phyloP scores from a whole-genome alignment of 2,329 filamentous ascomycete species.

The Lachnellula suecica region DNA sequence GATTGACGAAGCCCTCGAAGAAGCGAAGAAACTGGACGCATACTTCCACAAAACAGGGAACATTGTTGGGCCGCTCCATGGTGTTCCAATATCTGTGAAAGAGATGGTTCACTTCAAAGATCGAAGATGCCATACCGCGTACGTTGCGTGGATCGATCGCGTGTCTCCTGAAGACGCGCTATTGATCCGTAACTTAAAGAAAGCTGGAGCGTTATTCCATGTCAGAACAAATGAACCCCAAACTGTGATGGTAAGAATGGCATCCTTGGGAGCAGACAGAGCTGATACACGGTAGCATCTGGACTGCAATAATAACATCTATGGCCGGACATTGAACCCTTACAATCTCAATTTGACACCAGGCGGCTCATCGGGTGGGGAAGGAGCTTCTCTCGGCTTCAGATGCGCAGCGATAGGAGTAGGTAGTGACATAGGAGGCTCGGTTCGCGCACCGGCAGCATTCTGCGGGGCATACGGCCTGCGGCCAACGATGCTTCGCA shows the following conservation, averaged over 20 bases:
- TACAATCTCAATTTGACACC: constrained; percentile 55
- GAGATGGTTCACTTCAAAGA: constrained; percentile 13
- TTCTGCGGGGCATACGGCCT: constrained; percentile 30
- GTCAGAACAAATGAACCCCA: constrained; percentile 68
- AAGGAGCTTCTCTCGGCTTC: constrained; percentile 46
- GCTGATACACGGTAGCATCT: no score
- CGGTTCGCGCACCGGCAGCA: constrained; percentile 40
- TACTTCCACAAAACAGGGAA: constrained; percentile 24
- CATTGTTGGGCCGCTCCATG: constrained; percentile 58
- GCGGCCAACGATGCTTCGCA: constrained; percentile 20
- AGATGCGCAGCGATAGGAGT: constrained; percentile 40
- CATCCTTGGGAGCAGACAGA: no score
- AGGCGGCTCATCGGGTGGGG: constrained; percentile 64
- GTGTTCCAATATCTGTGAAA: constrained; percentile 49
- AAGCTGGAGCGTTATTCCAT: constrained; percentile 52
- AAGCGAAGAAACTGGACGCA: constrained; percentile 14
- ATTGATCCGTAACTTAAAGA: constrained; percentile 8
- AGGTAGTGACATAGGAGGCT: constrained; percentile 44
- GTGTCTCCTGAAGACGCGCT: constrained; percentile 11
- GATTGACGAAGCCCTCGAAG: constrained; percentile 10
- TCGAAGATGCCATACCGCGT: constrained; percentile 8
- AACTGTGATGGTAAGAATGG: constrained; percentile 46
- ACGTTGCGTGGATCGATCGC: constrained; percentile 12
- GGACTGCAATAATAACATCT: constrained; percentile 58
- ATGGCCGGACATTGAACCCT: constrained; percentile 49